Conservation (phyloP, 2,329 filamentous ascomycete species). For the Verticillium zaregamsianum region DNA sequence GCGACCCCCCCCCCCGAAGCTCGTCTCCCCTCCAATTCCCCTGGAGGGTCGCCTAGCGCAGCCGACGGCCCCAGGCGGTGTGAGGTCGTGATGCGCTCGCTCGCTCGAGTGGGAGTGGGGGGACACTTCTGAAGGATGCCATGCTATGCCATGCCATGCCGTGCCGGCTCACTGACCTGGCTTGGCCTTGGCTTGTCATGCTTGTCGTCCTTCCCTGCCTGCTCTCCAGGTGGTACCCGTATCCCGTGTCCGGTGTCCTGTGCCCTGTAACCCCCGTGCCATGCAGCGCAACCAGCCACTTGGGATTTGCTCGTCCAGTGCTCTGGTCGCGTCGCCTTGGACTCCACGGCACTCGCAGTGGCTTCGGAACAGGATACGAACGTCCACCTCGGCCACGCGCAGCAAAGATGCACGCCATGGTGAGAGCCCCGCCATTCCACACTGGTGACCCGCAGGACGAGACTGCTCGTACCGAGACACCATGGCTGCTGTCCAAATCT, state of each 20-base stretch:
- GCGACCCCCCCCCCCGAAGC: neutral
- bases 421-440: neutral
- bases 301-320: slow-evolving; percentile 8
- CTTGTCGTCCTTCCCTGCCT: slow-evolving; percentile 2
- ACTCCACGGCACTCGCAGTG: neutral
- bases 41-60: neutral
- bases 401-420: neutral
- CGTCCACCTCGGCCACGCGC: neutral
- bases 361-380: neutral
- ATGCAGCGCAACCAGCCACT: slow-evolving; percentile 11
- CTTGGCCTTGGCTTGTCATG: slow-evolving; percentile 7
- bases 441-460: neutral
- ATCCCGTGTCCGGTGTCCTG: neutral
- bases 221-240: slow-evolving; percentile 11
- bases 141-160: neutral
- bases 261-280: slow-evolving; percentile 4
- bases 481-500: neutral
- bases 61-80: neutral
- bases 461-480: neutral
- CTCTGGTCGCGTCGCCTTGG: neutral
- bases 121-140: neutral
- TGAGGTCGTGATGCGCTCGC: neutral
- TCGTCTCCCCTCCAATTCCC: neutral
- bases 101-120: neutral
- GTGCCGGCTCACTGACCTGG: neutral